A percentile compares a stretch with the other conserved stretches of the same genome.
Conservation (phyloP, 495 filamentous ascomycete genomes). For the Geoglossum glabrum region DNA sequence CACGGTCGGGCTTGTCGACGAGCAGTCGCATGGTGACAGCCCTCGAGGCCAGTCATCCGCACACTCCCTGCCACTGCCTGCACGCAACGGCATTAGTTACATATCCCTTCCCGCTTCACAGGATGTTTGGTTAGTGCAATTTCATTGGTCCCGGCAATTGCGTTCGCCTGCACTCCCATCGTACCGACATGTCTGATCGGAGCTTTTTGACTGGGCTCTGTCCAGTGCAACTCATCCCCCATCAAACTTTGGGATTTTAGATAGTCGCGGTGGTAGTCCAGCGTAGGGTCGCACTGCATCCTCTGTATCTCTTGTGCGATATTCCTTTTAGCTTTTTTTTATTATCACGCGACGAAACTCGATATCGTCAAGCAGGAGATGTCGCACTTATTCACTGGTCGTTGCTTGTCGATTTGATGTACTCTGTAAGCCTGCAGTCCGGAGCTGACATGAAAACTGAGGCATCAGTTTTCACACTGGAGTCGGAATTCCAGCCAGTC, state of each 20-base stretch:
- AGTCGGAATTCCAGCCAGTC: neutral
- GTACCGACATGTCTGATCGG: neutral
- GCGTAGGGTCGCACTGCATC: neutral
- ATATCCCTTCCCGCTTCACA: conserved; percentile 4
- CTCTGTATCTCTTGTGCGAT: neutral
- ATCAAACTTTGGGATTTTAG: neutral
- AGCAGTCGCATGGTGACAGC: neutral
- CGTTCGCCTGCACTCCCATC: neutral
- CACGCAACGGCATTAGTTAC: conserved; percentile 4
- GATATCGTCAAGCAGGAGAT: neutral
- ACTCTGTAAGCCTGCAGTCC: neutral
- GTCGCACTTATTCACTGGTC: neutral
- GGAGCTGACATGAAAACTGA: neutral
- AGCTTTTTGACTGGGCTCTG: neutral
- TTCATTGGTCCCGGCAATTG: neutral
- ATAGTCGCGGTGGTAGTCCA: neutral
- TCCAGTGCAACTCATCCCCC: neutral
- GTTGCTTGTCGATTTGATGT: neutral
- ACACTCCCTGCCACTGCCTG: conserved; percentile 3
- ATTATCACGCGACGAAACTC: neutral
- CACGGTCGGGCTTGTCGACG: neutral
- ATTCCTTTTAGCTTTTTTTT: neutral
- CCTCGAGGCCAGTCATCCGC: conserved; percentile 1
- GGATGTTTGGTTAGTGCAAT: conserved; percentile 4
- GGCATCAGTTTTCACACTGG: conserved; percentile 4